Evolutionary conservation across 192 early-diverging fungal species (phyloP).

Genomic region (Linderina pennispora): DNA sequence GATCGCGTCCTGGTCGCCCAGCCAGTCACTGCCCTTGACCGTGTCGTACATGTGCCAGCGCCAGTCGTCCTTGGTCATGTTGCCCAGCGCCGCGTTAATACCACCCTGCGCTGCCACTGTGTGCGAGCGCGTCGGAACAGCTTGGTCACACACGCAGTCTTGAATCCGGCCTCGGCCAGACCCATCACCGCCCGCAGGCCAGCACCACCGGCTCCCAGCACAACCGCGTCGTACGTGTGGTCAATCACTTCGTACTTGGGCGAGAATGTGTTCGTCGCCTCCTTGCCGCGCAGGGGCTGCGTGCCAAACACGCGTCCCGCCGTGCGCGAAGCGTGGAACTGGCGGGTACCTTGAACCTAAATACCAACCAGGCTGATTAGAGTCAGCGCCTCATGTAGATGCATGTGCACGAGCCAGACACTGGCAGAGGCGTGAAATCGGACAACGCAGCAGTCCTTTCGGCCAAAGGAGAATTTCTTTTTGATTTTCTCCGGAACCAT

Average conservation of each 20-base stretch:
- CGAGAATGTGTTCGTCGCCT: constrained; percentile 51
- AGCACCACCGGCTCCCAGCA: constrained; percentile 96
- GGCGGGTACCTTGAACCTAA: constrained; percentile 45
- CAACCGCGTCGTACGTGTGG: constrained; percentile 98
- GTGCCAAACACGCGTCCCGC: constrained; percentile 63
- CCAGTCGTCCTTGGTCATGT: constrained; percentile 99
- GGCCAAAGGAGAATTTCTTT: no score
- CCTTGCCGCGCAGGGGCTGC: constrained; percentile 68
- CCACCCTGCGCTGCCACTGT: constrained; percentile 99
- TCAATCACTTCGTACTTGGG: constrained; percentile 92
- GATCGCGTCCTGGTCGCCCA: constrained; percentile 99
- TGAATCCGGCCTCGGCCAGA: constrained; percentile 89
- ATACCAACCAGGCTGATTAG: no score
- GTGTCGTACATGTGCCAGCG: constrained; percentile 99
- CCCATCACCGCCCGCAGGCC: constrained; percentile 98
- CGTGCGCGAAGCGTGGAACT: constrained; percentile 61
- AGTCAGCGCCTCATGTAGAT: no score
- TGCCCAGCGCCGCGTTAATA: constrained; percentile 98
- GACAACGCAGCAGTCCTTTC: no score
- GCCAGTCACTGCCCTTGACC: constrained; percentile 98
- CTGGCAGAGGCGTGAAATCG: no score
- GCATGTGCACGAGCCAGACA: no score
- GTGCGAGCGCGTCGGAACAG: constrained; percentile 97
- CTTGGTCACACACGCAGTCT: constrained; percentile 97
- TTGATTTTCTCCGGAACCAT: no score